Evolutionary conservation across 1,284 basidiomycete genomes (phyloP).

Genomic region (Cerioporus squamosus): DNA sequence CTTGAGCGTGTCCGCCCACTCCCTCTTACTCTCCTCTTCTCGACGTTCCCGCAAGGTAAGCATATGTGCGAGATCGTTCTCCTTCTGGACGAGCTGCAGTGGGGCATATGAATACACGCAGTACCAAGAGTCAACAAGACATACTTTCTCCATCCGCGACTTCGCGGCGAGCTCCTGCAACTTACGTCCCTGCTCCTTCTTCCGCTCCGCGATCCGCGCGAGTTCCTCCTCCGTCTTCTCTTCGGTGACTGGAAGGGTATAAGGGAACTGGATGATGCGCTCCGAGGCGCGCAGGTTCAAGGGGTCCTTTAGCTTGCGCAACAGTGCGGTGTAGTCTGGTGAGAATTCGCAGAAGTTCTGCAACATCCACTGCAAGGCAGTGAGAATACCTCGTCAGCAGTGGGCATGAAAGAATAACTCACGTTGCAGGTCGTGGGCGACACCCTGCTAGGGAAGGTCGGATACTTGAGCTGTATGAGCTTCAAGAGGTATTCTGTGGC

Average conservation of each 20-base stretch:
- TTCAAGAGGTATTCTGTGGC: slow-evolving; percentile 92
- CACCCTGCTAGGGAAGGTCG: slow-evolving; percentile 78
- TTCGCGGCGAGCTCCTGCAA: slow-evolving; percentile 94
- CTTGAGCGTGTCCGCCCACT: slow-evolving; percentile 69
- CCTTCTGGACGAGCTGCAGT: slow-evolving; percentile 75
- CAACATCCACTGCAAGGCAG: slow-evolving; percentile 76
- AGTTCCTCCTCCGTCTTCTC: slow-evolving; percentile 96
- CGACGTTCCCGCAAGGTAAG: slow-evolving; percentile 69
- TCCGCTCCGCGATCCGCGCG: slow-evolving; percentile 74
- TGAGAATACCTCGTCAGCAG: background rate
- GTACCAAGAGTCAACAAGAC: background rate
- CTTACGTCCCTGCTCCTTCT: slow-evolving; percentile 85
- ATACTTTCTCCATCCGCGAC: slow-evolving; percentile 84
- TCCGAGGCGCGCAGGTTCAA: slow-evolving; percentile 66
- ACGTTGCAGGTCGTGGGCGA: slow-evolving; percentile 61
- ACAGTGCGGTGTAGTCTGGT: slow-evolving; percentile 73
- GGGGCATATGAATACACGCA: background rate
- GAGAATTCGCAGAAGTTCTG: slow-evolving; percentile 89
- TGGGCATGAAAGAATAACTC: slow-evolving; percentile 23
- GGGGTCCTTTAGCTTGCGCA: slow-evolving; percentile 71
- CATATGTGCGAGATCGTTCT: slow-evolving; percentile 81
- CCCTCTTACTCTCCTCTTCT: slow-evolving; percentile 70
- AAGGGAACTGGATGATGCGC: slow-evolving; percentile 88
- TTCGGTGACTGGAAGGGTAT: slow-evolving; percentile 65
- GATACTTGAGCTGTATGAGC: slow-evolving; percentile 94